phyloP scores from a whole-genome alignment of 768 basidiomycete species.

The Suillus ampliporus region DNA sequence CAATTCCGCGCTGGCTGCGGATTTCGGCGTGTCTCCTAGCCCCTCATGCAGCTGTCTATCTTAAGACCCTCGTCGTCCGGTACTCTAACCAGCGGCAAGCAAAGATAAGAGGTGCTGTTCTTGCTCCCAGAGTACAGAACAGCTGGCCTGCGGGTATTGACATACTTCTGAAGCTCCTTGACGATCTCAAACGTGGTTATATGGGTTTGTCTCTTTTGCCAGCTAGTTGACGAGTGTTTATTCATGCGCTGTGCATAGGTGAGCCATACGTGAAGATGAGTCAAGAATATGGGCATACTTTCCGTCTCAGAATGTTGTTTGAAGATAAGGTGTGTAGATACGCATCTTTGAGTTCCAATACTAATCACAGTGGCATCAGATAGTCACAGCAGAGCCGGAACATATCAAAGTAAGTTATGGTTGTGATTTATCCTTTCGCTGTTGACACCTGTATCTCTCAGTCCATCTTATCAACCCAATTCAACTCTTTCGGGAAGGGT shows the following conservation, averaged over 20 bases:
- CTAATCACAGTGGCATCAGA: slow-evolving; percentile 28
- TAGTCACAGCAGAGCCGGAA: slow-evolving; percentile 55
- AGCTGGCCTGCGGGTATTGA: slow-evolving; percentile 45
- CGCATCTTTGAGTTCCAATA: neutral
- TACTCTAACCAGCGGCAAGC: slow-evolving; percentile 19
- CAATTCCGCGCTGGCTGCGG: too few relatives aligned
- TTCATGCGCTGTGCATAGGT: slow-evolving; percentile 26
- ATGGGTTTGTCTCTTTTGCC: slow-evolving; percentile 27
- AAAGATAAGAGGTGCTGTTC: slow-evolving; percentile 30
- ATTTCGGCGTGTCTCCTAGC: too few relatives aligned
- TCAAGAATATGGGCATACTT: slow-evolving; percentile 35
- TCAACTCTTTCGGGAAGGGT: slow-evolving; percentile 49
- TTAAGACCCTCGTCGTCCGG: too few relatives aligned
- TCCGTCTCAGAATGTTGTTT: slow-evolving; percentile 42
- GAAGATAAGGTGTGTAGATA: slow-evolving; percentile 40
- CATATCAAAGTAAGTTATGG: slow-evolving; percentile 43
- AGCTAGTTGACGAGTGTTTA: neutral
- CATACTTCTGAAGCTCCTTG: slow-evolving; percentile 29
- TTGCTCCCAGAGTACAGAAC: slow-evolving; percentile 40
- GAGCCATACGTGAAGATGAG: slow-evolving; percentile 30
- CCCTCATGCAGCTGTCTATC: too few relatives aligned
- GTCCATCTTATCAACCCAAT: slow-evolving; percentile 52
- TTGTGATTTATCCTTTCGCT: neutral
- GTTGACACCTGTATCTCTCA: slow-evolving; percentile 22
- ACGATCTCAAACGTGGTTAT: slow-evolving; percentile 32